Conservation (phyloP, 202 grass and related monocot species). For the Carex arenaria region DNA sequence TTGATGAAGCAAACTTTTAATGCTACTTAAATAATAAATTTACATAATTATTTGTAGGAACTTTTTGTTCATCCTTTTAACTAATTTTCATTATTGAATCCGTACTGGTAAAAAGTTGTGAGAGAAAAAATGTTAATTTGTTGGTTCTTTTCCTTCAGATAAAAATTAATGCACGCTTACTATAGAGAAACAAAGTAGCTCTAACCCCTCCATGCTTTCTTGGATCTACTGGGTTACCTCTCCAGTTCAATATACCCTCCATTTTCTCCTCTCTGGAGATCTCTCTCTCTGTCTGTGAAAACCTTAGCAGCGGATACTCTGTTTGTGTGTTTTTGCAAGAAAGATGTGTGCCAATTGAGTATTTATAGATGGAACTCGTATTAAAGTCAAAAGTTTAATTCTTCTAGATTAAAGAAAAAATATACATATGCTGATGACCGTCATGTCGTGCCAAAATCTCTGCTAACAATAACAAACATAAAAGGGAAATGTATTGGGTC, state of each 20-base stretch:
- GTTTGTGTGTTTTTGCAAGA: background rate
- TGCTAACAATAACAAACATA: too few relatives aligned
- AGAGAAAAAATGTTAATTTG: background rate
- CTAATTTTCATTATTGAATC: background rate
- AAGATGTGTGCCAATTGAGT: background rate
- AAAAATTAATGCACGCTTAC: constrained; percentile 9
- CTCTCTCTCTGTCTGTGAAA: background rate
- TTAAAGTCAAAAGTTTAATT: background rate
- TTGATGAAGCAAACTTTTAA: background rate
- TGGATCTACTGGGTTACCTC: constrained; percentile 30
- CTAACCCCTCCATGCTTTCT: constrained; percentile 43
- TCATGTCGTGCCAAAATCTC: background rate
- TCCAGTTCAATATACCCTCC: constrained; percentile 34
- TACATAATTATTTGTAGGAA: background rate
- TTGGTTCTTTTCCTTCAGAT: background rate
- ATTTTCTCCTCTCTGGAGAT: background rate
- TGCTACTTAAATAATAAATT: background rate
- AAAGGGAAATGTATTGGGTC: too few relatives aligned
- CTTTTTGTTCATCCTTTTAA: background rate
- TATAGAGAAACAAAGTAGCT: constrained; percentile 37
- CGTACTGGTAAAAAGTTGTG: background rate
- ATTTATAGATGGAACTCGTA: background rate
- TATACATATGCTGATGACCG: background rate
- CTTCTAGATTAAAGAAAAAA: background rate
- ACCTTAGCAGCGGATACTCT: background rate